Conservation (phyloP, 768 basidiomycete genomes). For the Auricularia auricula-judae region DNA sequence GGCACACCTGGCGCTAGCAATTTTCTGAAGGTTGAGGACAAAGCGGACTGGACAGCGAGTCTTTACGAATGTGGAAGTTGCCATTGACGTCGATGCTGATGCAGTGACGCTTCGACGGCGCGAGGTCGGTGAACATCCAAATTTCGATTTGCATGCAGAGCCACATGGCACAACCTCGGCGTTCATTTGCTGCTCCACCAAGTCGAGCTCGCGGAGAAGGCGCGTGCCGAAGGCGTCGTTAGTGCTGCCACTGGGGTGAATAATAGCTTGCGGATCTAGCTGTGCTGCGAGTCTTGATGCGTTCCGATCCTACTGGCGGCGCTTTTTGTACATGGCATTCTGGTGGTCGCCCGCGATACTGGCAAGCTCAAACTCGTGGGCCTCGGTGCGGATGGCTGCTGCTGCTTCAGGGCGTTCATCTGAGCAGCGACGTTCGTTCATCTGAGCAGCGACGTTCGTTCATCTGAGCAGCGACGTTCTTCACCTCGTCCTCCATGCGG, state of each 20-base stretch:
- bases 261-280: slow-evolving; percentile 60
- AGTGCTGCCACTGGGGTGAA: slow-evolving; percentile 37
- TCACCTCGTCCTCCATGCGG: slow-evolving; percentile 51
- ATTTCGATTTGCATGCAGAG: slow-evolving; percentile 20
- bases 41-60: slow-evolving; percentile 22
- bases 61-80: slow-evolving; percentile 23
- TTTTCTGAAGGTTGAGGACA: slow-evolving; percentile 15
- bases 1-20: slow-evolving; percentile 34
- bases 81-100: slow-evolving; percentile 19
- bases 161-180: slow-evolving; percentile 35
- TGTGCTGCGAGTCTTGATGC: slow-evolving; percentile 58
- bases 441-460: slow-evolving; percentile 43
- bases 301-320: slow-evolving; percentile 51
- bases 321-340: slow-evolving; percentile 44
- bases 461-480: slow-evolving; percentile 42
- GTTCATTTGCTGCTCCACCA: slow-evolving; percentile 45
- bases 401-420: slow-evolving; percentile 1
- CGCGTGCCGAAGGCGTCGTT: slow-evolving; percentile 53
- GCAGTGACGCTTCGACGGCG: slow-evolving; percentile 33
- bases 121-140: slow-evolving; percentile 31
- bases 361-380: slow-evolving; percentile 56
- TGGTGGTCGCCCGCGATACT: slow-evolving; percentile 44
- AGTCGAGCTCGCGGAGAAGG: slow-evolving; percentile 51
- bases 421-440: no score
- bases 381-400: slow-evolving; percentile 44